phyloP scores from a whole-genome alignment of 225 moss, liverwort and hornwort genomes.

The Pleurozium schreberi region DNA sequence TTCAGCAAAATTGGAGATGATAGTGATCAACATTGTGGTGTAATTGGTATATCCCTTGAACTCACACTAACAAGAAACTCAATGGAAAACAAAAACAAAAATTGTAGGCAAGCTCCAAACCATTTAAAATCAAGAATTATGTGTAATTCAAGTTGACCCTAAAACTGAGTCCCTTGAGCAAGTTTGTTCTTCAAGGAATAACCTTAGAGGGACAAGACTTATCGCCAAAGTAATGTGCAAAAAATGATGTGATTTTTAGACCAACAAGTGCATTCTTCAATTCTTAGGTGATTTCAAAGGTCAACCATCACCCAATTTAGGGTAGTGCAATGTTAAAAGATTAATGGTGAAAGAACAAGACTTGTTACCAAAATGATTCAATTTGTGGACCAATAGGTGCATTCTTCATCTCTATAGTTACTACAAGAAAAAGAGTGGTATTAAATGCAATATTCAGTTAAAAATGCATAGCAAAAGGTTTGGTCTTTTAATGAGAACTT shows the following conservation, averaged over 20 bases:
- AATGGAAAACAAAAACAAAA: background rate
- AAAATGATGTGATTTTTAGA: background rate
- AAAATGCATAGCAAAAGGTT: too few species aligned
- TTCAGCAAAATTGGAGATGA: background rate
- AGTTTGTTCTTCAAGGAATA: accelerated
- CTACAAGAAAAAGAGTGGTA: too few species aligned
- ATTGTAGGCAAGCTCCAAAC: background rate
- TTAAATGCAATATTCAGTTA: too few species aligned
- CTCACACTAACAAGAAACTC: background rate
- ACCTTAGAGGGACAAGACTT: too few species aligned
- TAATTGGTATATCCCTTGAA: background rate
- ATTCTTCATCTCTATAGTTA: background rate
- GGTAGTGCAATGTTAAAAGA: too few species aligned
- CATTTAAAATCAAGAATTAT: background rate
- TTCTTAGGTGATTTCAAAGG: too few species aligned
- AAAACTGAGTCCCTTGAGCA: accelerated
- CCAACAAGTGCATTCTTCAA: too few species aligned
- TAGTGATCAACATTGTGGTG: background rate
- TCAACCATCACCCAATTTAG: too few species aligned
- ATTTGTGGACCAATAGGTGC: background rate
- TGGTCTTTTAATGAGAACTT: accelerated
- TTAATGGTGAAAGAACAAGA: too few species aligned
- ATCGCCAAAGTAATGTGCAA: background rate
- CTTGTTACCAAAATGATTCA: too few species aligned
- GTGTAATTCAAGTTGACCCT: background rate